A percentile compares a stretch with the other conserved stretches of the same genome.
phyloP scores from a whole-genome alignment of 768 basidiomycete species.

The Suillus weaverae region DNA sequence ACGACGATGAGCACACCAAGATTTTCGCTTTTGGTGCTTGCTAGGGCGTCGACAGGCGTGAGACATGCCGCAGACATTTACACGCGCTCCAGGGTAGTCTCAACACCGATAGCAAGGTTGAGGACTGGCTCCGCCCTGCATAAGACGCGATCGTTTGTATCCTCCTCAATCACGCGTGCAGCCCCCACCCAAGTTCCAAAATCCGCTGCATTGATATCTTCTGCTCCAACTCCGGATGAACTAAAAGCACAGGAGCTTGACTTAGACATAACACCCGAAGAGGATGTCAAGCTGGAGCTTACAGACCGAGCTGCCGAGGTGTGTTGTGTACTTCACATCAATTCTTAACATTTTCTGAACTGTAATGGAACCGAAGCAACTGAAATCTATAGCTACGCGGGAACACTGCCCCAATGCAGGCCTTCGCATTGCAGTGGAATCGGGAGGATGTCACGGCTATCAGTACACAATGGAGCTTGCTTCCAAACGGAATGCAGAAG shows the following conservation, averaged over 20 bases:
- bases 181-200: not conserved
- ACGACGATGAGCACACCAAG: conserved; percentile 3
- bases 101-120: not conserved
- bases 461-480: conserved; percentile 92
- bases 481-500: conserved; percentile 59
- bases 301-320: conserved; percentile 81
- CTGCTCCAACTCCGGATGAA: conserved; percentile 49
- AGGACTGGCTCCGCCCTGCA: not conserved
- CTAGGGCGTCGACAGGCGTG: not conserved
- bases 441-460: conserved; percentile 96
- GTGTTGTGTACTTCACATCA: conserved; percentile 13
- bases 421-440: conserved; percentile 83
- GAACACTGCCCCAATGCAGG: conserved; percentile 65
- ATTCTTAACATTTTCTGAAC: conserved; percentile 3
- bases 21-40: not conserved
- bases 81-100: not conserved
- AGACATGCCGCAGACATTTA: not conserved
- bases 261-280: conserved; percentile 53
- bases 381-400: conserved; percentile 64
- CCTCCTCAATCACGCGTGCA: not conserved
- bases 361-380: conserved; percentile 58
- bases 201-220: not conserved
- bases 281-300: conserved; percentile 55
- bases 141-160: not conserved
- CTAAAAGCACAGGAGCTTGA: conserved; percentile 65